Percentiles rank a stretch among this genome's conserved stretches.
phyloP scores from a whole-genome alignment of 1,284 basidiomycete species.

The Sporisorium graminicola region DNA sequence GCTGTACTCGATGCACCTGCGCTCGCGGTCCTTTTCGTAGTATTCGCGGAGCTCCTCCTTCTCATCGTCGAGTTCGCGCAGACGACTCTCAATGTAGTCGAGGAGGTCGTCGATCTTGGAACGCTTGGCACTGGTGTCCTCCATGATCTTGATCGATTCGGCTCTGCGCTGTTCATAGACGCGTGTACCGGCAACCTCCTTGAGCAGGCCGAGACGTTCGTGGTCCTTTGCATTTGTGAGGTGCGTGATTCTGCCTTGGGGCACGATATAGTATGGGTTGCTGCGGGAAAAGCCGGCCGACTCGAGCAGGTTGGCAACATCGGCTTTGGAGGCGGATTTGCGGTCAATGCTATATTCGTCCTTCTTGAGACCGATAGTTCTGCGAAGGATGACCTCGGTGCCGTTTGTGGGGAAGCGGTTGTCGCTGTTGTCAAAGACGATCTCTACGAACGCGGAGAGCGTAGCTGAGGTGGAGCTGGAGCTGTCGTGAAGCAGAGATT shows the following conservation, averaged over 20 bases:
- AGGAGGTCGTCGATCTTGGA: constrained; percentile 90
- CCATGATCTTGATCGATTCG: constrained; percentile 94
- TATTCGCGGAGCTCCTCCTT: constrained; percentile 98
- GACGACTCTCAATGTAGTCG: constrained; percentile 88
- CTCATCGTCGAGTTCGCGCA: constrained; percentile 93
- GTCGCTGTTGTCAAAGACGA: constrained; percentile 73
- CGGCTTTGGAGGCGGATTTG: constrained; percentile 94
- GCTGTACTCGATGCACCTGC: constrained; percentile 94
- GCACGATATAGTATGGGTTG: constrained; percentile 99
- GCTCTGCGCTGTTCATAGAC: constrained; percentile 95
- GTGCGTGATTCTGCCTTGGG: constrained; percentile 96
- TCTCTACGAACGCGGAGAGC: constrained; percentile 87
- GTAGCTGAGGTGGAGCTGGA: constrained; percentile 84
- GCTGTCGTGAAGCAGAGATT: constrained; percentile 91
- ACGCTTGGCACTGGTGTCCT: constrained; percentile 94
- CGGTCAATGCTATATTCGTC: constrained; percentile 98
- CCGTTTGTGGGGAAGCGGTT: constrained; percentile 78
- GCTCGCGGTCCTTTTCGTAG: constrained; percentile 92
- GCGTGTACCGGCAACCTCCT: constrained; percentile 98
- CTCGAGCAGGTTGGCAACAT: constrained; percentile 79
- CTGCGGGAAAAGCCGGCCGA: constrained; percentile 92
- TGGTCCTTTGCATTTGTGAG: constrained; percentile 97
- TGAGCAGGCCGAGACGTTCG: constrained; percentile 90
- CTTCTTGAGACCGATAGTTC: constrained; percentile 96
- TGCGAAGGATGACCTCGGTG: constrained; percentile 62